phyloP scores from a whole-genome alignment of 805 yeast species.

The Saccharomycopsis fibuligera region DNA sequence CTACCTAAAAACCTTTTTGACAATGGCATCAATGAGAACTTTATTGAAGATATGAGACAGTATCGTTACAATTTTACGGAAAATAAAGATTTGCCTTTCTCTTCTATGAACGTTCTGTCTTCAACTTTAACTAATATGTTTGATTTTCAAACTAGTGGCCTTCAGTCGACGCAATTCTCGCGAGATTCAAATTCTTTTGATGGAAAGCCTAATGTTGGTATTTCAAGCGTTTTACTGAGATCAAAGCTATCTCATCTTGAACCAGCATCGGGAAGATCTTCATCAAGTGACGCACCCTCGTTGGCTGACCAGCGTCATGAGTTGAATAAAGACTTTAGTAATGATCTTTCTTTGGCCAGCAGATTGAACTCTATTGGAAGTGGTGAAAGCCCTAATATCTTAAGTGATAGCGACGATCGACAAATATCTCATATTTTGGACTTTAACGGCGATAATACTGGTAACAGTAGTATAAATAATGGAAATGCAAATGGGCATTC shows the following conservation, averaged over 20 bases:
- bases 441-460: not conserved
- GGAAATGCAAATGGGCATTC: slow-evolving; percentile 2
- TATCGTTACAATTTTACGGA: slow-evolving; percentile 5
- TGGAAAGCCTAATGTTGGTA: not conserved
- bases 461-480: not conserved
- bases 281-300: not conserved
- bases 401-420: not conserved
- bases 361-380: not conserved
- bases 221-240: not conserved
- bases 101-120: not conserved
- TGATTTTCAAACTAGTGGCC: not conserved
- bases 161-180: not conserved
- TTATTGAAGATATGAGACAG: slow-evolving; percentile 12
- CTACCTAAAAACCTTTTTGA: slow-evolving; percentile 14
- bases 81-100: too few relatives aligned
- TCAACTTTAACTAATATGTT: not conserved
- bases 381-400: not conserved
- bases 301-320: not conserved
- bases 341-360: not conserved
- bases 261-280: not conserved
- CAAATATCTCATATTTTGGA: too few relatives aligned
- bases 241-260: not conserved
- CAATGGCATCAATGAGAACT: slow-evolving; percentile 3
- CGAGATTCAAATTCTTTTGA: not conserved
- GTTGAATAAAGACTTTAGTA: not conserved